Evolutionary conservation across 169 alveolate species (phyloP).

Genomic region (Cryptosporidium ubiquitum): DNA sequence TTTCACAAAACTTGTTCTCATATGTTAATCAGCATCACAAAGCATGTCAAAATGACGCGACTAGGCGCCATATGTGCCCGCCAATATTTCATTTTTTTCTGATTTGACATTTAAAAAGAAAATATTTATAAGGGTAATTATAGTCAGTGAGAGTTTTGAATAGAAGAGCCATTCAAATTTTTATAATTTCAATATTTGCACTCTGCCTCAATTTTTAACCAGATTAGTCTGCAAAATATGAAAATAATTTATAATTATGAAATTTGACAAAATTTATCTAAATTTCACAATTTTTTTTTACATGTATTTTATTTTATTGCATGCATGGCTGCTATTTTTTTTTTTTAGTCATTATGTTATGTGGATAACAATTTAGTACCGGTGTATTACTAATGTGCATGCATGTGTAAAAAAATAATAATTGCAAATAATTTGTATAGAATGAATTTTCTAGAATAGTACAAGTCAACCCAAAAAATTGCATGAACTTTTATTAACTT

Average conservation of each 20-base stretch:
- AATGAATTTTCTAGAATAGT: slow-evolving; percentile 6
- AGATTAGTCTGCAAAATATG: neutral
- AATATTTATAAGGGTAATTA: neutral
- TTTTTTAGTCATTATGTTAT: neutral
- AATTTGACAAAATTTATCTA: neutral
- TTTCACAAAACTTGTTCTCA: neutral
- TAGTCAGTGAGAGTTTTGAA: neutral
- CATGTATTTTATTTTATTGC: neutral
- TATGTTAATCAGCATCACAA: slow-evolving; percentile 5
- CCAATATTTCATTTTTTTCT: neutral
- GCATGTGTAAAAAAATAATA: neutral
- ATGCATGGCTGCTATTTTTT: neutral
- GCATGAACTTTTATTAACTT: slow-evolving; percentile 19
- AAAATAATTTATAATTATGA: neutral
- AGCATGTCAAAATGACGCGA: slow-evolving; percentile 48
- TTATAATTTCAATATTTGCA: neutral
- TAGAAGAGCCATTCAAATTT: neutral
- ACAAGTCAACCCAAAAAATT: neutral
- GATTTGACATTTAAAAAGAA: neutral
- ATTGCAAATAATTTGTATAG: neutral
- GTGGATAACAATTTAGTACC: slow-evolving; percentile 17
- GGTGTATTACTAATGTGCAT: slow-evolving; percentile 13
- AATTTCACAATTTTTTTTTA: neutral
- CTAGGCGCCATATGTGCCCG: slow-evolving; percentile 10
- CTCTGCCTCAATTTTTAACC: neutral